Conservation (phyloP, 331 rosid genomes). For the Malus hybrid region DNA sequence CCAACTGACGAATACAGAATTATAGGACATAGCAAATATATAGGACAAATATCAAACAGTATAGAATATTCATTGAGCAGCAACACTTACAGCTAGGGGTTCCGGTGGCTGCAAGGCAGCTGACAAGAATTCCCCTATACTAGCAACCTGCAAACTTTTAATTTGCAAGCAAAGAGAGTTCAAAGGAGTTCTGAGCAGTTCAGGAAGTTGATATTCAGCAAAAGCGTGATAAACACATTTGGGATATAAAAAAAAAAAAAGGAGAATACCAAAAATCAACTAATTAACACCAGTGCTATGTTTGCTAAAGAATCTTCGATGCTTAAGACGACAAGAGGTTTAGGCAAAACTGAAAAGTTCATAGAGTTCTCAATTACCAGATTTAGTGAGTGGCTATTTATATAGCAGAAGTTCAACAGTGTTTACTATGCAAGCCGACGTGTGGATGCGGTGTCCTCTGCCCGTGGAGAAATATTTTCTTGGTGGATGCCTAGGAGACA, state of each 20-base stretch:
- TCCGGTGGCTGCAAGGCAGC: conserved; percentile 92
- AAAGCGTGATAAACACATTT: conserved; percentile 81
- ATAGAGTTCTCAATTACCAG: too few species aligned
- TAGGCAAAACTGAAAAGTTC: too few species aligned
- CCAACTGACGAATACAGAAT: not conserved
- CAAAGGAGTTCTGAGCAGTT: conserved; percentile 90
- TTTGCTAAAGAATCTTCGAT: too few species aligned
- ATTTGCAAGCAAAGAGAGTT: conserved; percentile 98
- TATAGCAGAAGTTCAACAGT: too few species aligned
- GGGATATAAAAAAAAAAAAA: conserved; percentile 30
- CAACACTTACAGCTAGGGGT: conserved; percentile 62
- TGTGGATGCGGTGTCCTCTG: too few species aligned
- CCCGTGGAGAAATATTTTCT: too few species aligned
- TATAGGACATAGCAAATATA: not conserved
- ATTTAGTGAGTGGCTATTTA: too few species aligned
- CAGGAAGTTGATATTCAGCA: conserved; percentile 95
- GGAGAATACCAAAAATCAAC: too few species aligned
- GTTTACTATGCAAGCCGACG: too few species aligned
- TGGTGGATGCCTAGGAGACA: too few species aligned
- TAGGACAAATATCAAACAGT: not conserved
- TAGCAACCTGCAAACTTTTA: conserved; percentile 90
- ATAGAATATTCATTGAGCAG: not conserved
- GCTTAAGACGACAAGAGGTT: too few species aligned
- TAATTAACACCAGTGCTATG: too few species aligned
- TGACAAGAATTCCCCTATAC: conserved; percentile 90